Percentiles rank a stretch among this genome's conserved stretches.
phyloP scores from a whole-genome alignment of 2,329 filamentous ascomycete species.

The Pseudopyrenochaeta lycopersici region DNA sequence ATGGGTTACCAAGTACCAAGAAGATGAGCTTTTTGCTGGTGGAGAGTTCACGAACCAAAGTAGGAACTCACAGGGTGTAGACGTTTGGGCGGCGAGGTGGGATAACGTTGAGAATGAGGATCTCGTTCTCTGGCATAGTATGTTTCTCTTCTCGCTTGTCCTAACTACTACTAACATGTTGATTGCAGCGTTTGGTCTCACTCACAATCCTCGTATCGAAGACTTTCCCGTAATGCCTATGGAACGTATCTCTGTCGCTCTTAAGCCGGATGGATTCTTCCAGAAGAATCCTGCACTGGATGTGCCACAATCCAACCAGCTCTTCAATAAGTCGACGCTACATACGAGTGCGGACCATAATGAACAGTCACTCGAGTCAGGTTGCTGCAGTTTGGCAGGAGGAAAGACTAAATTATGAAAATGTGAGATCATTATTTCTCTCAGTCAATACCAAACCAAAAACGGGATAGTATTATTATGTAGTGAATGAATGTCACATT shows the following conservation, averaged over 20 bases:
- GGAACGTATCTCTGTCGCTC: constrained; percentile 33
- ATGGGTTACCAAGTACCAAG: constrained; percentile 37
- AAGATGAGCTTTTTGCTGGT: constrained; percentile 34
- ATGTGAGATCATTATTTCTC: no score
- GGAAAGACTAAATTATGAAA: no score
- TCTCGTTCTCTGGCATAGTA: constrained; percentile 37
- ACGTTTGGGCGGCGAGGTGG: constrained; percentile 2
- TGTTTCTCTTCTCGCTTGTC: background rate
- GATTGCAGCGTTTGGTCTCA: constrained; percentile 31
- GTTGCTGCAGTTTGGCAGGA: no score
- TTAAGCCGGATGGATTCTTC: constrained; percentile 40
- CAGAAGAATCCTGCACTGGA: constrained; percentile 33
- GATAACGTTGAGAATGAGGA: constrained; percentile 27
- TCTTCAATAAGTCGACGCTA: background rate
- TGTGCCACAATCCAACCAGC: constrained; percentile 6
- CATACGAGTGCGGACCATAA: background rate
- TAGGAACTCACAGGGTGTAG: constrained; percentile 33
- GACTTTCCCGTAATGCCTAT: constrained; percentile 44
- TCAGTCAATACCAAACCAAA: no score
- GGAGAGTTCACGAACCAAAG: constrained; percentile 40
- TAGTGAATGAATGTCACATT: no score
- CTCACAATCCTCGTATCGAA: constrained; percentile 40
- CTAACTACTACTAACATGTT: no score
- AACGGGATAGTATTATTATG: no score
- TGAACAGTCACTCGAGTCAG: no score